Percentiles rank a stretch among this genome's conserved stretches.
These are phyloP conservation scores for Fusarium papillatum DNA, from an alignment of 2,329 filamentous ascomycete species.

Conservation along the genomic window DNA sequence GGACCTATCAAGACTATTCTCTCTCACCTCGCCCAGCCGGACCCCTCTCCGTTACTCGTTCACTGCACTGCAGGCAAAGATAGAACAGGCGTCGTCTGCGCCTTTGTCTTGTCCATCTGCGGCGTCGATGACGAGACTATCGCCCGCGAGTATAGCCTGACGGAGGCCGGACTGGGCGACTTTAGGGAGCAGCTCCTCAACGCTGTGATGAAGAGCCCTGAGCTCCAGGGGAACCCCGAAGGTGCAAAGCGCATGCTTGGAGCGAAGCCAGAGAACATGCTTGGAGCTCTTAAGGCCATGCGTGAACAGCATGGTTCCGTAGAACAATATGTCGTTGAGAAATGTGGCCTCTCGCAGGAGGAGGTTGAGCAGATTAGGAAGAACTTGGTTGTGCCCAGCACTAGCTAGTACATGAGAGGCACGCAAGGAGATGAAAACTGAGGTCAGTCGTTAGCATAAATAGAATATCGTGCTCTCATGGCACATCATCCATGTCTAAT, in stretches of 20 bases:
- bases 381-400: conserved; percentile 60
- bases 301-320: conserved; percentile 72
- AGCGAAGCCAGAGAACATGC: conserved; percentile 62
- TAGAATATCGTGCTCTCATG: neutral
- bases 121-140: conserved; percentile 71
- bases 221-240: conserved; percentile 59
- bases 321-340: conserved; percentile 71
- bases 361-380: conserved; percentile 66
- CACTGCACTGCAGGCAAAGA: conserved; percentile 87
- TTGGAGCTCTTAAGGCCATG: conserved; percentile 66
- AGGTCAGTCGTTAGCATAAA: neutral
- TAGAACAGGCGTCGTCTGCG: conserved; percentile 79
- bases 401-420: neutral
- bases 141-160: conserved; percentile 78
- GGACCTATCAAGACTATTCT: conserved; percentile 66
- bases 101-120: conserved; percentile 74
- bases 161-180: conserved; percentile 70
- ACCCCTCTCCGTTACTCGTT: conserved; percentile 68
- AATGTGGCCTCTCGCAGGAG: conserved; percentile 68
- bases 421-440: neutral
- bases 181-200: conserved; percentile 66
- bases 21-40: conserved; percentile 62
- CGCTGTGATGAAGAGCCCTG: conserved; percentile 63
- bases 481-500: conserved; percentile 27
- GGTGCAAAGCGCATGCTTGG: conserved; percentile 61